Base-by-base conservation (phyloP, 139 green algal genomes). In the Haematococcus sp. region DNA sequence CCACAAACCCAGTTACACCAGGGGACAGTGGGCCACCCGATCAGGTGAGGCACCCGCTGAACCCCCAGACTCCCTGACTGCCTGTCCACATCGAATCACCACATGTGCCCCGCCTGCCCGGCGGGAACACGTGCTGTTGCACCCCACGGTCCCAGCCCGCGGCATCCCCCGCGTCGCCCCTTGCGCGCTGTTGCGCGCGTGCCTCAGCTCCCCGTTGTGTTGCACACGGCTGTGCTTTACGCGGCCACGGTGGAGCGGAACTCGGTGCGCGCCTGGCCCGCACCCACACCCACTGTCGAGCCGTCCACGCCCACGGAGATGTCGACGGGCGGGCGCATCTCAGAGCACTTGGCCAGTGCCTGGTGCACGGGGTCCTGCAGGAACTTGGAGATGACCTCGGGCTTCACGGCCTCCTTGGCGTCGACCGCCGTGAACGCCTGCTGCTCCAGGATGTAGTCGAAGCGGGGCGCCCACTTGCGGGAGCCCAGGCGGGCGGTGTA, bases 401-500 rank as follows among this genome's bases (percentile, higher is more conserved):
- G 5, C 69, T 96, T 76, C 0, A 83, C 79, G 3, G 76, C 55
- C 56, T 81, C 69, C 58, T 88, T 87, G 55, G 83, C 82, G 75
- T 97, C 92, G 33, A 95, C 80, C 17, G 84, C 85, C 5, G 64
- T 71, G 64, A 71, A 71, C 3, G 64, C 69, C 81, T 96, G 92
- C 88, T 99, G 96, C 68, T 95, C 90, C 60, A 99, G 84, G 77
- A 95, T 94, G 89, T 99, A 99, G 87, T 99, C 94, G 77, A 98
- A 98, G 69, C 95, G 89, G 20, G 96, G 96, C 0, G 94, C 96
- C 96, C 96, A 99, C 89, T 99, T 99, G 66, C 96, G 84, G 52
- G 84, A 91, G 69, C 96, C 96, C 43, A 99, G 89, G 75, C 96
- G 93, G 9, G 96, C 96, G 55, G 96, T 99, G 89, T 97, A 98